These are phyloP conservation scores for Colletotrichum noveboracense DNA, from an alignment of 2,329 filamentous ascomycete genomes.

Conservation along the genomic window DNA sequence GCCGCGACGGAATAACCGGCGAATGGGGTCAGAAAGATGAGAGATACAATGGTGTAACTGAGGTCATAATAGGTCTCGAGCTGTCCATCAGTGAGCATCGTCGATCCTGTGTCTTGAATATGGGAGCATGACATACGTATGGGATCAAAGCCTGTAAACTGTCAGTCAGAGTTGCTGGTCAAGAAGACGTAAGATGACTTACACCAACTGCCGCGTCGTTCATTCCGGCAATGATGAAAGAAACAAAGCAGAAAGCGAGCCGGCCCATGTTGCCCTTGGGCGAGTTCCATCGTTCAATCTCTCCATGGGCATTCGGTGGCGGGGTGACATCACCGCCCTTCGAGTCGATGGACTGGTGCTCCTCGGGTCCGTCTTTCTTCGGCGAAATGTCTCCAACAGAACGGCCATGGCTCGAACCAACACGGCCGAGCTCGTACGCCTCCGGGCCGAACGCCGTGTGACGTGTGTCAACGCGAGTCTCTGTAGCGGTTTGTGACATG, in stretches of 20 bases:
- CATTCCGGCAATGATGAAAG: slow-evolving; percentile 65
- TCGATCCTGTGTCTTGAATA: accelerated
- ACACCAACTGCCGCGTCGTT: slow-evolving; percentile 68
- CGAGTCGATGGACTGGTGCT: not conserved
- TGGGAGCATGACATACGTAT: slow-evolving; percentile 31
- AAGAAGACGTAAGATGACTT: slow-evolving; percentile 22
- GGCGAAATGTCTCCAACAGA: not conserved
- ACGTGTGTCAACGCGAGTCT: slow-evolving; percentile 8
- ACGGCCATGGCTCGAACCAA: not conserved
- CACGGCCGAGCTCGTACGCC: slow-evolving; percentile 5
- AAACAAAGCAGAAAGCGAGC: slow-evolving; percentile 54
- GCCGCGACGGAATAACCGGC: slow-evolving; percentile 67
- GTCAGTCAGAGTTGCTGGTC: not conserved
- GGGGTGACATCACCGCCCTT: not conserved
- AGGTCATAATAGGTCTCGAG: slow-evolving; percentile 66
- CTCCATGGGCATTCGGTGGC: slow-evolving; percentile 2
- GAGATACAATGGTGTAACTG: slow-evolving; percentile 63
- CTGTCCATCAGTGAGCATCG: slow-evolving; percentile 32
- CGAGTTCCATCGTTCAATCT: slow-evolving; percentile 38
- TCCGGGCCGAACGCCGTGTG: not conserved
- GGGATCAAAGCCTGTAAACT: slow-evolving; percentile 40
- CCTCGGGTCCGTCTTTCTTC: not conserved
- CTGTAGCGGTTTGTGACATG: slow-evolving; percentile 22
- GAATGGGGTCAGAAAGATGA: slow-evolving; percentile 69
- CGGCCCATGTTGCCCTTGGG: slow-evolving; percentile 35